Base-by-base conservation (phyloP, 768 basidiomycete species). In the Kwoniella mangroviensis region DNA sequence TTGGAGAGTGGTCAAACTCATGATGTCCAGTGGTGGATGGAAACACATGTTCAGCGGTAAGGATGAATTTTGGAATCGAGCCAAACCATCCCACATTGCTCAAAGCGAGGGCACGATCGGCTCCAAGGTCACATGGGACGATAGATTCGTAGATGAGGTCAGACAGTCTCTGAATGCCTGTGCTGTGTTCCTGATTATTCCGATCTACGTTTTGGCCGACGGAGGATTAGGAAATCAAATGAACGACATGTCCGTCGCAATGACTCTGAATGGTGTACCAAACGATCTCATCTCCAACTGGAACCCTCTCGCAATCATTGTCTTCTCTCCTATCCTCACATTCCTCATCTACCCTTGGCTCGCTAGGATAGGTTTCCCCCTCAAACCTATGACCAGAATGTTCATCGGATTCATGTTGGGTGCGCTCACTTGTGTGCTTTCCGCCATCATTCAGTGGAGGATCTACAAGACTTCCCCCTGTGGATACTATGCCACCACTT, bases 121-220 rank as follows among this genome's bases (percentile, higher is more conserved):
- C 52, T 15, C 53, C 41, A 60, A 68, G 51, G 63, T 80, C 13
- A 68, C 69, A 51, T 83, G 81, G 82, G 82, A 83, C 71, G 83
- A 84, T 70, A 67, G 74, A 21, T 84, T 84, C 61, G 81, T 83
- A 19, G 77, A 78, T 45, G 83, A 84, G 53, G 57, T 84, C 56
- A 65, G 72, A 51, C 69, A 80, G 34, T 74, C 81, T 1, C 41
- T 80, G 49, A 63, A 45, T 12, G 83, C 83, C 13, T 83, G 81
- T 74, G 73, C 71, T 19, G 74, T 81, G 24, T 82, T 81, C 73
- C 13, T 73, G 42, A 51, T 78, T 26, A 76, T 81, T 26, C 82
- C 81, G 0, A 78, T 83, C 63, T 83, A 76, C 74, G 73, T 70
- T n/a, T 34, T 82, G 26, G 69, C 73, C 13, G 74, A 80, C 40